Conservation (phyloP, 2,329 filamentous ascomycete species). For the Scytalidium lignicola region DNA sequence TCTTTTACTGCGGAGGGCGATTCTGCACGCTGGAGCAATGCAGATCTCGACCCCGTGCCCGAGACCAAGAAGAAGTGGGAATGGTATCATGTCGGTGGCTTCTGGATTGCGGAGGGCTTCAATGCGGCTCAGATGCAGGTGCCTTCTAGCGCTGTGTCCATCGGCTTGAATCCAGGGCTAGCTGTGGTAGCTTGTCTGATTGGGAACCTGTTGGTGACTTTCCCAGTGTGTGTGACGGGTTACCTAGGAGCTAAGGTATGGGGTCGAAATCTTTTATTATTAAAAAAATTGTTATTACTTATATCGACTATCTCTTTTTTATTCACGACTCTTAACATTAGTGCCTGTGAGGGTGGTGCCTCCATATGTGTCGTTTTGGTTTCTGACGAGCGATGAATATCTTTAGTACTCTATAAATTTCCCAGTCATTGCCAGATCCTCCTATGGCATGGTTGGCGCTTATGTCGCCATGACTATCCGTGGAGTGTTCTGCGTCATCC, state of each 20-base stretch:
- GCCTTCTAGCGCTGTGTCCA: conserved; percentile 18
- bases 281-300: too few species aligned
- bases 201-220: conserved; percentile 53
- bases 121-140: conserved; percentile 23
- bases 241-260: conserved; percentile 32
- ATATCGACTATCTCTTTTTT: too few species aligned
- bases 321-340: too few species aligned
- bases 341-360: too few species aligned
- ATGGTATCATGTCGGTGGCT: conserved; percentile 11
- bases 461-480: conserved; percentile 33
- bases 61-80: conserved; percentile 15
- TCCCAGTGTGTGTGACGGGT: conserved; percentile 40
- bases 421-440: conserved; percentile 37
- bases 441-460: conserved; percentile 39
- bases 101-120: conserved; percentile 25
- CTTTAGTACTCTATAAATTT: conserved; percentile 31
- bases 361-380: too few species aligned
- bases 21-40: conserved; percentile 7
- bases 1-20: conserved; percentile 1
- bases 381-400: not conserved
- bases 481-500: conserved; percentile 17
- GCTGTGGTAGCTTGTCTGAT: conserved; percentile 40
- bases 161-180: conserved; percentile 20
- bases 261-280: too few species aligned
- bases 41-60: conserved; percentile 15